A percentile compares a stretch with the other conserved stretches of the same genome.
These are phyloP conservation scores for Pyrenochaeta sp. DNA, from an alignment of 2,329 filamentous ascomycete species.

Conservation along the genomic window DNA sequence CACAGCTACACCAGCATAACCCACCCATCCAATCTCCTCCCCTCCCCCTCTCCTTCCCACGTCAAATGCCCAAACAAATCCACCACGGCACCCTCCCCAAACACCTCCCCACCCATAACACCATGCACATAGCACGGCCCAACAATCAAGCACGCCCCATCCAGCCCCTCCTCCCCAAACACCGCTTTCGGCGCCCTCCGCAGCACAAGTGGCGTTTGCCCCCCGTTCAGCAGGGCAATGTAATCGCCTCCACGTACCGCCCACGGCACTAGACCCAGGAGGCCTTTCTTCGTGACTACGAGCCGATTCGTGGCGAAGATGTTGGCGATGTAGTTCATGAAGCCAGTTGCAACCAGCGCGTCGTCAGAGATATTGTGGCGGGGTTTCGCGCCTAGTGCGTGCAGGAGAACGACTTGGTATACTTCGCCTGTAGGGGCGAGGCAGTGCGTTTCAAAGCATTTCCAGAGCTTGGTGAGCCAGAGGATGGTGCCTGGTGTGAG, in stretches of 20 bases:
- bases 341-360: not conserved
- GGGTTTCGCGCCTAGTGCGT: not conserved
- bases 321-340: constrained; percentile 5
- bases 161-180: not conserved
- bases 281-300: not conserved
- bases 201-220: constrained; percentile 5
- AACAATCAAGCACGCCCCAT: not conserved
- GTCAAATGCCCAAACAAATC: too few relatives aligned
- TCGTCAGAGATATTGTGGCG: not conserved
- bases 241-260: not conserved
- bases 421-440: constrained; percentile 5
- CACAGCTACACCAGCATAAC: too few relatives aligned
- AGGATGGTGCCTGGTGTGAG: constrained; percentile 3
- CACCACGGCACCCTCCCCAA: too few relatives aligned
- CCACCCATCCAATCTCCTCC: too few relatives aligned
- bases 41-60: too few relatives aligned
- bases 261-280: constrained; percentile 1
- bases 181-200: not conserved
- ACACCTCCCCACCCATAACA: constrained; percentile 4
- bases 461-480: constrained; percentile 3
- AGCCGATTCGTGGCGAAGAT: constrained; percentile 4
- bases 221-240: constrained; percentile 3
- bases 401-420: constrained; percentile 2
- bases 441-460: constrained; percentile 1
- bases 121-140: constrained; percentile 9